Conservation (phyloP, 495 filamentous ascomycete genomes). For the Neurospora tetrasperma region DNA sequence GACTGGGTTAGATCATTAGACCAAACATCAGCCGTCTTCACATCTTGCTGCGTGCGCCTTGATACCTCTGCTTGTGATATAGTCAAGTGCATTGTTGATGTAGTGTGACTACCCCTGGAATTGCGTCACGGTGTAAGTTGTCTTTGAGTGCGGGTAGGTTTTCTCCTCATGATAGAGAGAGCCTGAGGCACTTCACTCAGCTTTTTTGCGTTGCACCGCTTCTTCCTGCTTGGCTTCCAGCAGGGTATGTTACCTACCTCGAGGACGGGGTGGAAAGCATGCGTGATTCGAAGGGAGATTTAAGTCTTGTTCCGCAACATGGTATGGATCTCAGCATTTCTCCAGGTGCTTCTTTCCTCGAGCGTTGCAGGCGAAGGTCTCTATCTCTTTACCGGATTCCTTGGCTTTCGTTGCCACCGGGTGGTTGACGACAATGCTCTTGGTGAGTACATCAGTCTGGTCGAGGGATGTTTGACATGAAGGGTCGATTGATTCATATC, state of each 20-base stretch:
- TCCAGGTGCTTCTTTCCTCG: background rate
- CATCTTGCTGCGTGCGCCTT: background rate
- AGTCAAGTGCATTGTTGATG: background rate
- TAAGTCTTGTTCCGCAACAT: background rate
- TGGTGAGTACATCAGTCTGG: background rate
- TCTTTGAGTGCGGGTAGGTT: no score
- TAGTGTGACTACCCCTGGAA: background rate
- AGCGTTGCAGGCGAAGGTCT: background rate
- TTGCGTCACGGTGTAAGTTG: no score
- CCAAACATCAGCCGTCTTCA: background rate
- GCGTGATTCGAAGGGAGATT: background rate
- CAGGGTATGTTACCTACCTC: background rate
- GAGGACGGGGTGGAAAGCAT: background rate
- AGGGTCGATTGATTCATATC: background rate
- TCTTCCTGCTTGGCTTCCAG: background rate
- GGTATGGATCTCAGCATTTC: background rate
- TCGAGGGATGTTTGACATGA: background rate
- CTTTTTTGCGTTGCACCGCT: no score
- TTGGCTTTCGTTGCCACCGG: background rate
- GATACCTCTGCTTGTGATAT: background rate
- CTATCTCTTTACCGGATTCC: background rate
- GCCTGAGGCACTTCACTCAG: no score
- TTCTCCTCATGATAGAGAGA: no score
- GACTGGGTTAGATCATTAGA: background rate
- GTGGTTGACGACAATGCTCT: background rate